Evolutionary conservation across 176 grass and related monocot genomes (phyloP).

Genomic region (Oryza glaberrima): DNA sequence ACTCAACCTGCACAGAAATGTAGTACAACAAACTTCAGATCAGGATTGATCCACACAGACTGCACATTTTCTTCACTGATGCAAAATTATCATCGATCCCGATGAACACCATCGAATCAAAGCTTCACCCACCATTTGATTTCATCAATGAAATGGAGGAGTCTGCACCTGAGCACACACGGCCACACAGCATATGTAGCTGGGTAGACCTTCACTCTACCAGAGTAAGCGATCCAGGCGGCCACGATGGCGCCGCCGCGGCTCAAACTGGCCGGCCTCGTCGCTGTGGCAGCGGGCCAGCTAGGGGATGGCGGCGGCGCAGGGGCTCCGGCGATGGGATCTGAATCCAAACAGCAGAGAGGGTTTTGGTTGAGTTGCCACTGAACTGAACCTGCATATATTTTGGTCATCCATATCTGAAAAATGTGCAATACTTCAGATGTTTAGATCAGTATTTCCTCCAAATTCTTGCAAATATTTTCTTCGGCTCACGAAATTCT

Average conservation of each 20-base stretch:
- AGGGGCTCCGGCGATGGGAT: too few species aligned
- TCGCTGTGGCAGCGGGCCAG: too few species aligned
- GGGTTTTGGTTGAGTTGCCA: too few species aligned
- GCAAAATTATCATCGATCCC: background rate
- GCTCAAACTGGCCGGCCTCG: too few species aligned
- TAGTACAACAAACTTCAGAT: background rate
- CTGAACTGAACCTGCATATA: too few species aligned
- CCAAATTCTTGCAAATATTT: background rate
- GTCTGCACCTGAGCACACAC: background rate
- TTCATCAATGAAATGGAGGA: background rate
- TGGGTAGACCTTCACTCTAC: background rate
- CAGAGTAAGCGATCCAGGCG: background rate
- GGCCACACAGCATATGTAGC: background rate
- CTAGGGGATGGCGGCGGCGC: too few species aligned
- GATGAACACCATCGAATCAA: background rate
- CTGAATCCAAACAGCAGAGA: too few species aligned
- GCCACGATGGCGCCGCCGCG: too few species aligned
- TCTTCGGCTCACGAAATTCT: background rate
- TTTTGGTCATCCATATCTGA: too few species aligned
- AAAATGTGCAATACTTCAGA: too few species aligned
- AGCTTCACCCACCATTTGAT: background rate
- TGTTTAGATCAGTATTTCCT: background rate
- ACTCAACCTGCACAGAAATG: constrained; percentile 11
- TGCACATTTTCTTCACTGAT: background rate
- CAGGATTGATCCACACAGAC: background rate